Evolutionary conservation across 1,139 yeast genomes (phyloP).

Genomic region (Kurtzmaniella quercitrusa): DNA sequence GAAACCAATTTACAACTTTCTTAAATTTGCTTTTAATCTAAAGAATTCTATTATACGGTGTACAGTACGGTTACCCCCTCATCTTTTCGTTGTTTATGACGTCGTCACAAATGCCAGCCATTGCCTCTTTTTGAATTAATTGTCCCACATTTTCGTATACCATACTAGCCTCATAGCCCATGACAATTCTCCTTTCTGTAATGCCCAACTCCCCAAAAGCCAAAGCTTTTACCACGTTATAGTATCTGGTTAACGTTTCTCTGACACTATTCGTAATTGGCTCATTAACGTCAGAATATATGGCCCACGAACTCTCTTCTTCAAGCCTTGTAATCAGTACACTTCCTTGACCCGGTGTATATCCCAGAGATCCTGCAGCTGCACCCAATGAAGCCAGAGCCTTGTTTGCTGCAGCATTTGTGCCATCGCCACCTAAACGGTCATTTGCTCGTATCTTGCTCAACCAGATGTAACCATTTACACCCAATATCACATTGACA

Average conservation of each 20-base stretch:
- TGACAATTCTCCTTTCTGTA: conserved; percentile 71
- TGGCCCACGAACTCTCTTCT: conserved; percentile 94
- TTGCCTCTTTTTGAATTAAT: conserved; percentile 69
- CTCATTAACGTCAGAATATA: conserved; percentile 89
- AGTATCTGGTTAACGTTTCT: conserved; percentile 77
- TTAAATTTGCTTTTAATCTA: too few species aligned
- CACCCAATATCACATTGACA: conserved; percentile 85
- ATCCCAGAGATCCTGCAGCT: conserved; percentile 36
- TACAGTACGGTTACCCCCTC: conserved; percentile 51
- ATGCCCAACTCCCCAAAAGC: conserved; percentile 82
- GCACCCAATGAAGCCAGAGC: conserved; percentile 37
- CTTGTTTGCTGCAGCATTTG: conserved; percentile 23
- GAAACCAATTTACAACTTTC: too few species aligned
- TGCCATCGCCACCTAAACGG: conserved; percentile 12
- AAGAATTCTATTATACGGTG: too few species aligned
- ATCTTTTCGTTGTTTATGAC: conserved; percentile 69
- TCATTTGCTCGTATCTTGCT: conserved; percentile 56
- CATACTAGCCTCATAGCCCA: conserved; percentile 88
- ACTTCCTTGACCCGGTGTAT: conserved; percentile 56
- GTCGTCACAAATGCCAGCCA: conserved; percentile 71
- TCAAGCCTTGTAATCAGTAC: conserved; percentile 82
- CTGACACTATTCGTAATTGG: conserved; percentile 56
- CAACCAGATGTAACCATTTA: conserved; percentile 93
- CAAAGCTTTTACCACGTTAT: conserved; percentile 77
- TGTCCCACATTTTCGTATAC: conserved; percentile 71